phyloP scores from a whole-genome alignment of 352 stramenopile genomes.

The Pythium scleroteichum region DNA sequence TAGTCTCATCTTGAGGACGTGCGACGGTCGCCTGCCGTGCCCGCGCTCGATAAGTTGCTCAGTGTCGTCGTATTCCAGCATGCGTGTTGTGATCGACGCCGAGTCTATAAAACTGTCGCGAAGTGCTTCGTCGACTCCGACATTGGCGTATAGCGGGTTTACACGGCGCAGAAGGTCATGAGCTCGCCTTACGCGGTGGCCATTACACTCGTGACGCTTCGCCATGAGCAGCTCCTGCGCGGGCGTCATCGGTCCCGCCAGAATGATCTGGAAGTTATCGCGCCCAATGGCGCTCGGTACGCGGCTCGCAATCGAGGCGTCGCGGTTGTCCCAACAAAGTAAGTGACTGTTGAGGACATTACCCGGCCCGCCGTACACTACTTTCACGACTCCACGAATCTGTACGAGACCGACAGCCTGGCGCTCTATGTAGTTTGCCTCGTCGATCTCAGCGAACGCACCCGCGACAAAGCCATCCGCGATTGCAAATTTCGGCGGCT shows the following conservation, averaged over 20 bases:
- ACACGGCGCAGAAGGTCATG: conserved; percentile 12
- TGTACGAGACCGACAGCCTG: conserved; percentile 25
- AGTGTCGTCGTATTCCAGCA: not conserved
- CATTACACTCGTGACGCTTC: conserved; percentile 28
- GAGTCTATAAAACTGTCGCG: not conserved
- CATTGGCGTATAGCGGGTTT: conserved; percentile 26
- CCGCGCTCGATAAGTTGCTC: not conserved
- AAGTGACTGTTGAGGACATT: conserved; percentile 29
- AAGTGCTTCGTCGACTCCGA: not conserved
- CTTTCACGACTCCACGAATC: conserved; percentile 27
- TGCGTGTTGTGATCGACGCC: too few species aligned
- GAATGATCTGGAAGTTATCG: conserved; percentile 29
- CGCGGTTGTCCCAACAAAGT: conserved; percentile 30
- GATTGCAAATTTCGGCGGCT: conserved; percentile 23
- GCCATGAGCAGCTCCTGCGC: conserved; percentile 21
- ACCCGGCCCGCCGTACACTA: conserved; percentile 28
- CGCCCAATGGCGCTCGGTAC: conserved; percentile 8
- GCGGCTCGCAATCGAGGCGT: conserved; percentile 21
- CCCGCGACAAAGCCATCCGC: conserved; percentile 29
- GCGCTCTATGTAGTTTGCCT: conserved; percentile 18
- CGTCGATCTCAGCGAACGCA: conserved; percentile 16
- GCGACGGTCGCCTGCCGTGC: conserved; percentile 11
- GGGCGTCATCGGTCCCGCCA: conserved; percentile 29
- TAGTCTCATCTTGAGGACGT: conserved; percentile 1
- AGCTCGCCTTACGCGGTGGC: not conserved